Conservation (phyloP, 345 rosid genomes). For the Bretschneidera sinensis region DNA sequence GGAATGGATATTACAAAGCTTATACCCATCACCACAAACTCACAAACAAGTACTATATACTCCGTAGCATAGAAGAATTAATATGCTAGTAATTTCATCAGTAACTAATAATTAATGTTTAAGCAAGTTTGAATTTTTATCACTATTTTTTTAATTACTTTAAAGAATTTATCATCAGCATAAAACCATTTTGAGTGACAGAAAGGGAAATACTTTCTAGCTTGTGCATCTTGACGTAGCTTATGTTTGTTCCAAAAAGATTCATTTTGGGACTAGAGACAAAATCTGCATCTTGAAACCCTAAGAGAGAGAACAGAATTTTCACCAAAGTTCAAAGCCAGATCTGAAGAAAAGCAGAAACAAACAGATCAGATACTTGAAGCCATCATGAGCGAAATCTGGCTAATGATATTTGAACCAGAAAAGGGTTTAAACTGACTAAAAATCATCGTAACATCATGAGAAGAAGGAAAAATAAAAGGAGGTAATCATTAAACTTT, state of each 20-base stretch:
- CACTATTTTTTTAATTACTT: too few relatives aligned
- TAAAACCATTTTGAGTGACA: not conserved
- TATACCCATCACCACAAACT: too few relatives aligned
- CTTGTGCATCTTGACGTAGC: constrained; percentile 4
- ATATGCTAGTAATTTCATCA: too few relatives aligned
- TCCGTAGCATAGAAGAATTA: too few relatives aligned
- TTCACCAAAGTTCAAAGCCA: constrained; percentile 19
- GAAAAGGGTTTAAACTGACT: constrained; percentile 26
- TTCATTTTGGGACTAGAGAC: constrained; percentile 6
- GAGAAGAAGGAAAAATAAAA: constrained; percentile 19
- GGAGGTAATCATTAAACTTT: constrained; percentile 52
- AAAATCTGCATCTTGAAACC: constrained; percentile 22
- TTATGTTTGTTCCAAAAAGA: not conserved
- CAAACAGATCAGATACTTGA: constrained; percentile 42
- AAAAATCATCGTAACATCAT: constrained; percentile 32
- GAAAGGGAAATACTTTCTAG: constrained; percentile 15
- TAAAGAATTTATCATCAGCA: too few relatives aligned
- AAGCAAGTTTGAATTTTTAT: too few relatives aligned
- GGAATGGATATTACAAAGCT: too few relatives aligned
- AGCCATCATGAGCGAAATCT: constrained; percentile 34
- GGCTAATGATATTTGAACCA: constrained; percentile 22
- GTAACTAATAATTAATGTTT: too few relatives aligned
- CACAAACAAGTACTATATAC: too few relatives aligned
- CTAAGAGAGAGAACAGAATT: constrained; percentile 20
- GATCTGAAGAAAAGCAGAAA: constrained; percentile 42